Percentiles rank a stretch among this genome's conserved stretches.
phyloP scores from a whole-genome alignment of 148 eudicot genomes.

The Chenopodium quinoa region DNA sequence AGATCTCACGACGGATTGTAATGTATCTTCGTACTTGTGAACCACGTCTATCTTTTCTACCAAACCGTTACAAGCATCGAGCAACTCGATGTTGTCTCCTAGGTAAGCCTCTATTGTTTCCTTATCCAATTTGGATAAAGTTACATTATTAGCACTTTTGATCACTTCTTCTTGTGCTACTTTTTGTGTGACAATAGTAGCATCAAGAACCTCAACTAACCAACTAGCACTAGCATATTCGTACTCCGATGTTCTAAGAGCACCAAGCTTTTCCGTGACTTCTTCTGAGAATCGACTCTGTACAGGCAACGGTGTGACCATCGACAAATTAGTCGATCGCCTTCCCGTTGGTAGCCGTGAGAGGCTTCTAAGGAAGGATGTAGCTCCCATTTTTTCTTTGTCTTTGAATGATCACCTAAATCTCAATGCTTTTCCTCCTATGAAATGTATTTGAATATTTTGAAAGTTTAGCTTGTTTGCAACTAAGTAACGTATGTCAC shows the following conservation, averaged over 20 bases:
- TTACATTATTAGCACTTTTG: background rate
- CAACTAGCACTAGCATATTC: conserved; percentile 20
- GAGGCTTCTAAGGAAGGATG: conserved; percentile 21
- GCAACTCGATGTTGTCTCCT: conserved; percentile 26
- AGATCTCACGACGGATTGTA: conserved; percentile 6
- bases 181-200: conserved; percentile 16
- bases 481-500: conserved; percentile 9
- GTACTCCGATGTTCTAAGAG: conserved; percentile 12
- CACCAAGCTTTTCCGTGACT: conserved; percentile 5
- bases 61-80: conserved; percentile 35
- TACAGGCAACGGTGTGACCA: conserved; percentile 18
- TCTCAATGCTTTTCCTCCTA: background rate
- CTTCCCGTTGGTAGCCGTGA: conserved; percentile 9
- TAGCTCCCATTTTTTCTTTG: conserved; percentile 21
- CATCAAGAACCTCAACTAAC: conserved; percentile 27
- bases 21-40: conserved; percentile 14
- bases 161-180: conserved; percentile 11
- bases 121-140: background rate
- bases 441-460: background rate
- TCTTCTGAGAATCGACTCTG: conserved; percentile 19
- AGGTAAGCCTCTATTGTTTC: conserved; percentile 23
- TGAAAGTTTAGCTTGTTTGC: background rate
- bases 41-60: conserved; percentile 28
- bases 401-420: background rate
- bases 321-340: background rate